Evolutionary conservation across 441 rosid genomes (phyloP), one percentile per base, ranked within the genome.

Genomic region (Croton laevigatus): DNA sequence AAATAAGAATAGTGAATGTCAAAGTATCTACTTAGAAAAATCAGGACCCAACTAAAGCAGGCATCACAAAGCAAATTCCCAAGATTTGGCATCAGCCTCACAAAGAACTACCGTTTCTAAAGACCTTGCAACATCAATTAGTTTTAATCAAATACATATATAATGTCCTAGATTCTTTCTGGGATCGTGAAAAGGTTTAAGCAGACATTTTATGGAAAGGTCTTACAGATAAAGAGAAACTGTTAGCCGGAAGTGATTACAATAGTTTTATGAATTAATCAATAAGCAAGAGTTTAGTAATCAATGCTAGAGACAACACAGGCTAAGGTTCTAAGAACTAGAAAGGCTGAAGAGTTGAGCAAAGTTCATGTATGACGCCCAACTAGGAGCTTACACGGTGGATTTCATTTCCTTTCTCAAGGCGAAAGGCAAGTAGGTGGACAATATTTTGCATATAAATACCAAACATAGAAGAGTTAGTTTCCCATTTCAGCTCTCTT

Each of bases 351-450:
- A 51, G 54, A 19, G 17, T 14, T 51, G 9, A 5, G 44, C 44
- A 17, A n/a, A 22, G 34, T 54, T 22, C 36, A 10, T 55, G 10
- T 57, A 12, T 57, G 27, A 57, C 37, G 12, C 37, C 38, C 23
- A 46, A 16, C 68, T 20, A 64, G 68, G 68, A 64, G 55, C 55
- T 45, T 16, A 45, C 3, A 45, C 11, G 16, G 38, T 64, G 68
- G 59, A 63, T 42, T 45, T 44, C 6, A 6, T 9, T 8, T 7
- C 22, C n/a, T 37, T 17, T 23, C 10, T 46, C 32, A 13, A 27
- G 67, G 16, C 19, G 12, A 46, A 32, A 17, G 54, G 38, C 45
- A 32, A 27, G n/a, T n/a, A 10, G 40, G 22, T 19, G 38, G 44
- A 19, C 14, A 37, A 57, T 8, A 13, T 12, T 59, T 60, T 48